These are phyloP conservation scores for Quercus gilva DNA, from an alignment of 306 rosid genomes.

Conservation along the genomic window DNA sequence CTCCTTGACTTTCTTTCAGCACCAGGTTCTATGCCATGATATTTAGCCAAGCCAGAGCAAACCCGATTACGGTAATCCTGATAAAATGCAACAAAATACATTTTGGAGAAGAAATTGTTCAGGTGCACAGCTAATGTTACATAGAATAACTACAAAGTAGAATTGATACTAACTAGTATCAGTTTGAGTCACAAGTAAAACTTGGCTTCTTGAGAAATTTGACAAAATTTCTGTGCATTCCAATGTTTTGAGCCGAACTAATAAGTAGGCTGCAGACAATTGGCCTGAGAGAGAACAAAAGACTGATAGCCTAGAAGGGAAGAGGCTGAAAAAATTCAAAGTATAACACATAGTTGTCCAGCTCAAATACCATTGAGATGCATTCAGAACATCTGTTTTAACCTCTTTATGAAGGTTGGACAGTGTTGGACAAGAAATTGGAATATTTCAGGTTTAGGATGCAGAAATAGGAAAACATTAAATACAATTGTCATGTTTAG, in stretches of 20 bases:
- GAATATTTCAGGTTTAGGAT: neutral
- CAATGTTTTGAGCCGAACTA: neutral
- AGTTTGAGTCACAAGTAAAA: neutral
- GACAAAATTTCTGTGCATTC: neutral
- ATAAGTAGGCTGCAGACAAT: neutral
- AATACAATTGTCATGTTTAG: neutral
- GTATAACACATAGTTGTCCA: neutral
- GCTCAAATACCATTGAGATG: neutral
- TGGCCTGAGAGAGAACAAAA: neutral
- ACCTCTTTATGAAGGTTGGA: neutral
- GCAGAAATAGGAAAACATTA: neutral
- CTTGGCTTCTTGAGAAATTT: neutral
- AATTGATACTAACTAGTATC: neutral
- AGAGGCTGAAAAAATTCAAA: neutral
- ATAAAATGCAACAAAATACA: neutral
- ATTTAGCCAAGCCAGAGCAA: conserved; percentile 62
- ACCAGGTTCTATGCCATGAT: conserved; percentile 55
- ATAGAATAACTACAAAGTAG: neutral
- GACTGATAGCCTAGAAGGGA: neutral
- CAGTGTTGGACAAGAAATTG: neutral
- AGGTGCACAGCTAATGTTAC: neutral
- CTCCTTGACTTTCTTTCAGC: conserved; percentile 61
- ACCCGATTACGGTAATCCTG: conserved; percentile 84
- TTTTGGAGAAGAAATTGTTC: neutral
- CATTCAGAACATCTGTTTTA: neutral